Evolutionary conservation across 345 rosid genomes (phyloP).

Genomic region (Linum usitatissimum): DNA sequence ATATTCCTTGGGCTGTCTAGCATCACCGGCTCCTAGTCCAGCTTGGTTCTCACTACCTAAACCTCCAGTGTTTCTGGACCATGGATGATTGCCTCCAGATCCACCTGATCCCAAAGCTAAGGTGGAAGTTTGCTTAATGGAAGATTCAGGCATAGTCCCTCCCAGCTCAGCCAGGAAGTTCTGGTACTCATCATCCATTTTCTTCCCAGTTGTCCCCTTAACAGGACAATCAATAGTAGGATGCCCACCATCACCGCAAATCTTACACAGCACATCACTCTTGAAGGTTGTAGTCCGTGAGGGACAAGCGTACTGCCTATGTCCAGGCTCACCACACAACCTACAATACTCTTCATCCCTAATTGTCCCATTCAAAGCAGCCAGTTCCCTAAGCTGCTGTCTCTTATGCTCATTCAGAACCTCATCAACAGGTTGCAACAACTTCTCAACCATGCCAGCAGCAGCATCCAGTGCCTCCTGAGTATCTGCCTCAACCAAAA

Average conservation of each 20-base stretch:
- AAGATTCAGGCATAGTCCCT: slow-evolving; percentile 81
- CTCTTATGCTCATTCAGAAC: slow-evolving; percentile 95
- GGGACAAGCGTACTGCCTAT: slow-evolving; percentile 81
- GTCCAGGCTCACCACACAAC: slow-evolving; percentile 92
- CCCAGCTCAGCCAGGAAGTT: slow-evolving; percentile 91
- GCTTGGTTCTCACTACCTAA: slow-evolving; percentile 54
- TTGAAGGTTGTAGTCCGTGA: slow-evolving; percentile 87
- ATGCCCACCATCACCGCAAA: slow-evolving; percentile 98
- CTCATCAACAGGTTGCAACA: slow-evolving; percentile 95
- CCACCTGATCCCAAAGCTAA: slow-evolving; percentile 62
- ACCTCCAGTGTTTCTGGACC: slow-evolving; percentile 58
- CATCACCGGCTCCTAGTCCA: slow-evolving; percentile 62
- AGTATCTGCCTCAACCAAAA: slow-evolving; percentile 91
- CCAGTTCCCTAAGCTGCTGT: slow-evolving; percentile 95
- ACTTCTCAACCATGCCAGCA: slow-evolving; percentile 94
- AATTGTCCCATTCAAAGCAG: slow-evolving; percentile 91
- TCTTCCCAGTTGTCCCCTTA: slow-evolving; percentile 88
- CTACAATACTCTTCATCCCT: slow-evolving; percentile 96
- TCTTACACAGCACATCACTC: slow-evolving; percentile 94
- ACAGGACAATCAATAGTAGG: slow-evolving; percentile 97
- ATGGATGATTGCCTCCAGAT: slow-evolving; percentile 78
- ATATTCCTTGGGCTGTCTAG: slow-evolving; percentile 61
- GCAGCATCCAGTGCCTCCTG: slow-evolving; percentile 87
- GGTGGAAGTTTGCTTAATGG: slow-evolving; percentile 52
- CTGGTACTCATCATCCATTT: slow-evolving; percentile 98